phyloP scores from a whole-genome alignment of 768 basidiomycete genomes.

The Tulasnella sp. region DNA sequence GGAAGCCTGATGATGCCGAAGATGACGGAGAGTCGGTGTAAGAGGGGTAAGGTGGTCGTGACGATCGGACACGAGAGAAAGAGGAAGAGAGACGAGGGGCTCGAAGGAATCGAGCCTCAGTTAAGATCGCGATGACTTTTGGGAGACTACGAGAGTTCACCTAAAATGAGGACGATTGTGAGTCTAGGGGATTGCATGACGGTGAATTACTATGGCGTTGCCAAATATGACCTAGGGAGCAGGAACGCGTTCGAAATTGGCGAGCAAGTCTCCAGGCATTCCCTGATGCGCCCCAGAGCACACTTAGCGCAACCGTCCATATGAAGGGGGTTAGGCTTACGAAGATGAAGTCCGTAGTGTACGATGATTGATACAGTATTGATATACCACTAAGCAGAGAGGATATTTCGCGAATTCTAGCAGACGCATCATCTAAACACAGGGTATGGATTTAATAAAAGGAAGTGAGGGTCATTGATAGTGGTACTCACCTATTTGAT shows the following conservation, averaged over 20 bases:
- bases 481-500: slow-evolving; percentile 44
- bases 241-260: too few species aligned
- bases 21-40: background rate
- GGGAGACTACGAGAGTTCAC: slow-evolving; percentile 56
- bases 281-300: too few species aligned
- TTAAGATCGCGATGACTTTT: slow-evolving; percentile 50
- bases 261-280: too few species aligned
- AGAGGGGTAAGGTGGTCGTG: too few species aligned
- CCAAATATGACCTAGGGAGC: too few species aligned
- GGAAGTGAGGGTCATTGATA: background rate
- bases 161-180: too few species aligned
- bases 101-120: slow-evolving; percentile 53
- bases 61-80: background rate
- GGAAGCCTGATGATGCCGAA: background rate
- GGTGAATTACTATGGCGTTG: background rate
- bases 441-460: slow-evolving; percentile 1
- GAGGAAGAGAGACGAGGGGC: slow-evolving; percentile 27
- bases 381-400: slow-evolving; percentile 68
- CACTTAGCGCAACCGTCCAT: too few species aligned
- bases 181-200: background rate
- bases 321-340: too few species aligned
- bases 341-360: slow-evolving; percentile 74
- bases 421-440: slow-evolving; percentile 50
- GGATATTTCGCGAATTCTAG: slow-evolving; percentile 64
- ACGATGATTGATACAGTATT: slow-evolving; percentile 73